phyloP scores from a whole-genome alignment of 169 alveolate species.

The Plasmodium knowlesi region DNA sequence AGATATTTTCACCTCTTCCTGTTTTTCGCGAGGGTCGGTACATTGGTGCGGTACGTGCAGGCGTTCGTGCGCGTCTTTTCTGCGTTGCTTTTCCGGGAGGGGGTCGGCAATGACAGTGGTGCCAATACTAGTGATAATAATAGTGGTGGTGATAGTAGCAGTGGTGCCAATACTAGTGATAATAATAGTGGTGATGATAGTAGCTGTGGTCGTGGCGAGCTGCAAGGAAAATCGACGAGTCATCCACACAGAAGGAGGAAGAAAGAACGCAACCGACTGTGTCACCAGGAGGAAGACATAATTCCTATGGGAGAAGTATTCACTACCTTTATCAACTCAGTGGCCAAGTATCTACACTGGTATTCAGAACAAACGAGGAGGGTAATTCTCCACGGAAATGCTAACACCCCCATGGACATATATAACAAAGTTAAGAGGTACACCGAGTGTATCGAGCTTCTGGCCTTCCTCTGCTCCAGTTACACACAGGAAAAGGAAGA shows the following conservation, averaged over 20 bases:
- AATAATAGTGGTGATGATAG: no score
- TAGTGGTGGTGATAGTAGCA: background rate
- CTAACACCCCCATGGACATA: slow-evolving; percentile 29
- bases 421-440: slow-evolving; percentile 20
- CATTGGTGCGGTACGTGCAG: slow-evolving; percentile 40
- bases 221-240: no score
- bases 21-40: slow-evolving; percentile 35
- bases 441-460: slow-evolving; percentile 33
- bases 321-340: background rate
- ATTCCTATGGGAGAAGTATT: slow-evolving; percentile 40
- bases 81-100: background rate
- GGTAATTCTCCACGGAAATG: background rate
- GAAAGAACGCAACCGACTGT: no score
- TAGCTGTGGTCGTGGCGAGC: no score
- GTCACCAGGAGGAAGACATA: background rate
- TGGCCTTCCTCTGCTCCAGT: slow-evolving; percentile 37
- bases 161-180: background rate
- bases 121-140: no score
- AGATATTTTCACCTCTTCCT: slow-evolving; percentile 41
- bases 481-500: background rate
- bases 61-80: slow-evolving; percentile 29
- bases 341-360: slow-evolving; percentile 6
- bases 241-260: no score
- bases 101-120: no score
- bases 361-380: slow-evolving; percentile 20